These are phyloP conservation scores for Xylaria nigripes DNA, from an alignment of 495 filamentous ascomycete species.

Conservation along the genomic window DNA sequence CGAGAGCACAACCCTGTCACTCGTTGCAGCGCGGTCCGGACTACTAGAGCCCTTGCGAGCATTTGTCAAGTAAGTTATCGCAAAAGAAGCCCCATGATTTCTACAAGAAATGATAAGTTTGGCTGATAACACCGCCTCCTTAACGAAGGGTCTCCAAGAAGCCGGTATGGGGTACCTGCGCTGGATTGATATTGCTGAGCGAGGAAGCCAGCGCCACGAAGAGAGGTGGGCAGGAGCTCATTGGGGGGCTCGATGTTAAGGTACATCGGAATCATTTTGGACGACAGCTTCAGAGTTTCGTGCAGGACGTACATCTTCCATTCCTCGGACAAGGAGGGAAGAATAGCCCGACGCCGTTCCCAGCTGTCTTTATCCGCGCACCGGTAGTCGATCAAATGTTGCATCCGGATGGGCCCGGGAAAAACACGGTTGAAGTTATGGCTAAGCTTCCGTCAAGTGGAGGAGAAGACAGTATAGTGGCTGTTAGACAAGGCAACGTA, in stretches of 20 bases:
- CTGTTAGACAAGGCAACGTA: constrained; percentile 86
- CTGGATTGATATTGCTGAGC: constrained; percentile 84
- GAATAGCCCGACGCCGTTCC: constrained; percentile 46
- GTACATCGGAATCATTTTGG: constrained; percentile 97
- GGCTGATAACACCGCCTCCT: constrained; percentile 4
- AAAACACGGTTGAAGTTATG: constrained; percentile 47
- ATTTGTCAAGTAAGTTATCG: constrained; percentile 76
- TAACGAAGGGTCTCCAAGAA: constrained; percentile 51
- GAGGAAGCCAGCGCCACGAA: constrained; percentile 85
- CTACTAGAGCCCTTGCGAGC: constrained; percentile 77
- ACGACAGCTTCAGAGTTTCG: constrained; percentile 87
- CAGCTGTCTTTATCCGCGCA: constrained; percentile 86
- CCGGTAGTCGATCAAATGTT: constrained; percentile 86
- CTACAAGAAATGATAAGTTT: background rate
- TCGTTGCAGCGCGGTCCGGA: constrained; percentile 73
- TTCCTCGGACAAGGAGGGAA: constrained; percentile 49
- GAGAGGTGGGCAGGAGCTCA: constrained; percentile 83
- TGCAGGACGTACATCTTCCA: constrained; percentile 62
- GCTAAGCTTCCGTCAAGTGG: constrained; percentile 42
- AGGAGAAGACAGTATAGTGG: constrained; percentile 60
- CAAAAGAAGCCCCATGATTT: background rate
- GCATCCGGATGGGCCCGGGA: constrained; percentile 33
- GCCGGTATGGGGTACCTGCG: constrained; percentile 94
- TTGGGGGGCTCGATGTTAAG: constrained; percentile 84
- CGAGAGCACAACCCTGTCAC: constrained; percentile 87